Evolutionary conservation across 768 basidiomycete species (phyloP).

Genomic region (Gyrodon lividus): DNA sequence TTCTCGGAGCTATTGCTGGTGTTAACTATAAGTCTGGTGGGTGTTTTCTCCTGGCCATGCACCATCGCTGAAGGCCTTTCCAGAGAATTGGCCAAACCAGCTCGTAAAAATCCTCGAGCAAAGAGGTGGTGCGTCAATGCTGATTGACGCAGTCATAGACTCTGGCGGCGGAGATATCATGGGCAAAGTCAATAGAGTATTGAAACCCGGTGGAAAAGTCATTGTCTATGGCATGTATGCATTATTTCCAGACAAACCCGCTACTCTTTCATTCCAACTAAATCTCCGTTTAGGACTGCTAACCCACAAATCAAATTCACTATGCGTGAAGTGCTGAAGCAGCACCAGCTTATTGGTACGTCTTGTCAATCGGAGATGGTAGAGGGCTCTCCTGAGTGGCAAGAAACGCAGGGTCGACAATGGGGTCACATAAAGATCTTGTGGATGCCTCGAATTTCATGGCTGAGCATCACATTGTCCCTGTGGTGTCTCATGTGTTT

Average conservation of each 20-base stretch:
- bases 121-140: constrained; percentile 20
- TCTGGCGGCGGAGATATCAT: constrained; percentile 69
- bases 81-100: constrained; percentile 53
- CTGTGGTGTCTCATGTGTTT: constrained; percentile 69
- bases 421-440: constrained; percentile 80
- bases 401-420: constrained; percentile 62
- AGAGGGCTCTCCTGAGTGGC: constrained; percentile 13
- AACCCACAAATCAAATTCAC: constrained; percentile 59
- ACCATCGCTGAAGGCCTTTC: not conserved
- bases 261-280: constrained; percentile 5
- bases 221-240: constrained; percentile 66
- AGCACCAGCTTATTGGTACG: constrained; percentile 71
- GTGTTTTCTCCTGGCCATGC: constrained; percentile 14
- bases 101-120: constrained; percentile 44
- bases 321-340: constrained; percentile 76
- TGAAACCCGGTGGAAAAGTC: constrained; percentile 58
- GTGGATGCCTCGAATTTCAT: constrained; percentile 71
- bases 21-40: constrained; percentile 67
- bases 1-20: constrained; percentile 75
- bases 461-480: constrained; percentile 60
- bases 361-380: constrained; percentile 2
- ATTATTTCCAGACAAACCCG: not conserved
- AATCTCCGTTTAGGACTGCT: constrained; percentile 52
- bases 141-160: constrained; percentile 65
- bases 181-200: constrained; percentile 43